Conservation (phyloP, 2,329 filamentous ascomycete genomes). For the Talaromyces sp. region DNA sequence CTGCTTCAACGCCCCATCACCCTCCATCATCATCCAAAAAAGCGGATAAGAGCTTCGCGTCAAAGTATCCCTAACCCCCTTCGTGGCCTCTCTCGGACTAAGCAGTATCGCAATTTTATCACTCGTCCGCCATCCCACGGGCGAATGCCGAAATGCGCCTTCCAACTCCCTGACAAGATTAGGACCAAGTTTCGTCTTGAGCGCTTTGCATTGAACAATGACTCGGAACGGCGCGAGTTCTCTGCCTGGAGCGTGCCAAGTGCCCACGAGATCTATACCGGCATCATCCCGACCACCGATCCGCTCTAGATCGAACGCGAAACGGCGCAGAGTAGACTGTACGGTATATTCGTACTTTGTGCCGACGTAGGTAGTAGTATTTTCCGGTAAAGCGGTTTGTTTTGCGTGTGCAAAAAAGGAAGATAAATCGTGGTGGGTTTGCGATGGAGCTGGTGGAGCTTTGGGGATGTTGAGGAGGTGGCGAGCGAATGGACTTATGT, state of each 20-base stretch:
- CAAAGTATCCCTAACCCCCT: slow-evolving; percentile 73
- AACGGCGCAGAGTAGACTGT: slow-evolving; percentile 39
- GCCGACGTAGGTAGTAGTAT: slow-evolving; percentile 45
- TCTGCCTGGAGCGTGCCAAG: slow-evolving; percentile 44
- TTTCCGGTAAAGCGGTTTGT: slow-evolving; percentile 36
- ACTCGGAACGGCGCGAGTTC: slow-evolving; percentile 36
- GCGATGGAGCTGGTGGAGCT: slow-evolving; percentile 35
- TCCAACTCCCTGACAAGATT: slow-evolving; percentile 49
- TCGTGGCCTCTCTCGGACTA: slow-evolving; percentile 68
- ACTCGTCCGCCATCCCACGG: slow-evolving; percentile 66
- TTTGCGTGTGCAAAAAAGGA: slow-evolving; percentile 45
- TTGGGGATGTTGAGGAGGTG: slow-evolving; percentile 39
- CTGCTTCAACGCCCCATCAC: slow-evolving; percentile 40
- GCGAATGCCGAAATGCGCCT: slow-evolving; percentile 72
- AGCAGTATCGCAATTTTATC: slow-evolving; percentile 71
- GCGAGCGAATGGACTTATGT: slow-evolving; percentile 31
- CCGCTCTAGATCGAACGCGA: slow-evolving; percentile 43
- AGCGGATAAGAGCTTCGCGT: slow-evolving; percentile 67
- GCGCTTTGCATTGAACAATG: slow-evolving; percentile 49
- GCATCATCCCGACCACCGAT: slow-evolving; percentile 48
- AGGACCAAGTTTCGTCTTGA: slow-evolving; percentile 44
- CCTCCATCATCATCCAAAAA: slow-evolving; percentile 56
- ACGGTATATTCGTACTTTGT: slow-evolving; percentile 51
- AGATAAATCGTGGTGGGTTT: slow-evolving; percentile 38
- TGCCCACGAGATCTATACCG: slow-evolving; percentile 49